A percentile compares a stretch with the other conserved stretches of the same genome.
These are phyloP conservation scores for Solanum pennellii DNA, from an alignment of 257 asterid species.

Conservation along the genomic window DNA sequence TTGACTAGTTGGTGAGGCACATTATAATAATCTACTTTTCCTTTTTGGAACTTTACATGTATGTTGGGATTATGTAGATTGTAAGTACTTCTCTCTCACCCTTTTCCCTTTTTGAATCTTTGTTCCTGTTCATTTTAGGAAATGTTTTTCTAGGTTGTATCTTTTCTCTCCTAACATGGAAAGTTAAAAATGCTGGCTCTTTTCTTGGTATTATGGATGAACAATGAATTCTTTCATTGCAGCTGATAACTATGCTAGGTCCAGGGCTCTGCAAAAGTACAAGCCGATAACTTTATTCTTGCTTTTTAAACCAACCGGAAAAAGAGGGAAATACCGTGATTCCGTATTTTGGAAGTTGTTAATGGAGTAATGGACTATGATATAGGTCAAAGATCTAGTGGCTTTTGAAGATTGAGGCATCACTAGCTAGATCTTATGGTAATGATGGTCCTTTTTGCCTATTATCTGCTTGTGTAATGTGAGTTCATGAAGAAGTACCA, in stretches of 20 bases:
- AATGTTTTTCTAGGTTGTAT: not conserved
- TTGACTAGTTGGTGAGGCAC: not conserved
- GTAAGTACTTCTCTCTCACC: not conserved
- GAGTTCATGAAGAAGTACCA: not conserved
- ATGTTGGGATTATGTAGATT: not conserved
- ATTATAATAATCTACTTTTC: not conserved
- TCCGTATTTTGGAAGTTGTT: not conserved
- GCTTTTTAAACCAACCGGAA: not conserved
- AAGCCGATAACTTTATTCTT: not conserved
- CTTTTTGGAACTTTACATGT: not conserved
- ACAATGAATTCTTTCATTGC: not conserved
- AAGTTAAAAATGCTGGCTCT: not conserved
- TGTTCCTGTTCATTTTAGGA: not conserved
- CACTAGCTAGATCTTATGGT: not conserved
- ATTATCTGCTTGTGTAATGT: not conserved
- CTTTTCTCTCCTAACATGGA: not conserved
- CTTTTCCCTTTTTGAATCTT: not conserved
- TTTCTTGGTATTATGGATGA: not conserved
- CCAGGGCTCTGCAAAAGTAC: not conserved
- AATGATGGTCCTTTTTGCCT: not conserved
- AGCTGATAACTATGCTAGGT: not conserved
- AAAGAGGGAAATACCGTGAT: not conserved
- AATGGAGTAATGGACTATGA: not conserved
- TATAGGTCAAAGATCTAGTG: not conserved
- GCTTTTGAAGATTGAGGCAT: not conserved